Base-by-base conservation (phyloP, 1,139 yeast species). In the Yamadazyma epiphylla region DNA sequence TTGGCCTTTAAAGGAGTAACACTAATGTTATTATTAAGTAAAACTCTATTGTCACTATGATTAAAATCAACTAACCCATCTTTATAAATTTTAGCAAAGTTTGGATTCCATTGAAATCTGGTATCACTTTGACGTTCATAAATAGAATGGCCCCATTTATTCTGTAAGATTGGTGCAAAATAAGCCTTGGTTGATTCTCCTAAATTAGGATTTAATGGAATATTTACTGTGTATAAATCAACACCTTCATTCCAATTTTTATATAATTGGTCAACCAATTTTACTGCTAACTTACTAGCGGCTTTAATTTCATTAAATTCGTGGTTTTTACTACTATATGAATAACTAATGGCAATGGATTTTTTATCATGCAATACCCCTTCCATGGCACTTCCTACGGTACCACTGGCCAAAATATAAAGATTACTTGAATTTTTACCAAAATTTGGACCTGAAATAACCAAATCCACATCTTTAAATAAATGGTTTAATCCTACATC, bases 381-480 rank as follows among this genome's bases (percentile, higher is more conserved):
- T 58, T 91, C 98, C 88, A 89, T 77, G 1, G 96, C 94, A 1
- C 96, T 97, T 15, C 98, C 98, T 16, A 91, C 84, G 1, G 98
- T 91, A n/a, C 98, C 98, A 45, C 94, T 81, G 8, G 96, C 79
- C 48, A 91, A 73, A 35, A 88, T 84, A 54, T 88, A 91, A 27
- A 91, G 74, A n/a, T 94, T 87, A 22, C 91, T 77, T 2, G 96
- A 80, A 56, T 91, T 91, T 50, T 95, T 77, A 16, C 98, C 98
- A 45, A 83, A 91, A 54, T 91, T 91, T 6, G 98, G 98, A 0
- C 98, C 98, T 33, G 95, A 83, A 13, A 91, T 57, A 4, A 91
- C 96, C 40, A 91, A 63, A 58, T 91, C 97, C 13, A 70, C 61
- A 15, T 63, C 56, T 21, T 59, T 41, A 41, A 80, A 71, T 27